Base-by-base conservation (phyloP, 139 green algal species). In the Prasinococcaceae sp. region DNA sequence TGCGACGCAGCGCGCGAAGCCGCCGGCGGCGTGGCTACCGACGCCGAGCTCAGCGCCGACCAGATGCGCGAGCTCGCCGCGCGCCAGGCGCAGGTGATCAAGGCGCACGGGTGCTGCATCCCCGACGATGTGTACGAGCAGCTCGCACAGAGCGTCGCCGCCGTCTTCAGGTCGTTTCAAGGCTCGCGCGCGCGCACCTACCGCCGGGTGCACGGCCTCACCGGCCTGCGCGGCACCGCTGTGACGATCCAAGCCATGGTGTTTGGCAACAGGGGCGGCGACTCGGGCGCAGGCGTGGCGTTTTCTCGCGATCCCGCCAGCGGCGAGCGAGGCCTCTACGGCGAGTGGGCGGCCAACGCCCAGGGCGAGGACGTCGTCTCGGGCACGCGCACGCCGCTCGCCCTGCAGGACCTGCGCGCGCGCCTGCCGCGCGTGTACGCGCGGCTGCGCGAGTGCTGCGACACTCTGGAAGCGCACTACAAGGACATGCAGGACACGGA, bases 171-270 rank as follows among this genome's bases (percentile, higher is more conserved):
- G 43, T 74, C 61, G 23, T 75, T 65, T 65, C 53, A 72, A 28
- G 61, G 41, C 41, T 30, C 23, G 20, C 43, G 84, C 30, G 84
- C 84, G 19, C 72, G 82, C 42, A 88, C 84, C 79, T 93, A 93
- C 74, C 68, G 83, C 37, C 64, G 79, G 45, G 84, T 94, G 63
- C 85, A 92, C 66, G 67, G 78, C 53, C 88, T 93, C 66, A 76
- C 60, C 1, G 82, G 80, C 19, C 72, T 93, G 23, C 66, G 71
- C 56, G 84, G 84, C 52, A 93, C 84, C 3, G 84, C 84, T 6
- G 84, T 93, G 30, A 93, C 85, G 55, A 68, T 93, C 24, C 81
- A 93, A 63, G 61, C 78, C 55, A 93, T 93, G 84, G 82, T 93
- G 58, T 93, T 80, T 48, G 84, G 84, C 25, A 93, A 93, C 73